Base-by-base conservation (phyloP, 306 rosid species). In the Rosa rugosa region DNA sequence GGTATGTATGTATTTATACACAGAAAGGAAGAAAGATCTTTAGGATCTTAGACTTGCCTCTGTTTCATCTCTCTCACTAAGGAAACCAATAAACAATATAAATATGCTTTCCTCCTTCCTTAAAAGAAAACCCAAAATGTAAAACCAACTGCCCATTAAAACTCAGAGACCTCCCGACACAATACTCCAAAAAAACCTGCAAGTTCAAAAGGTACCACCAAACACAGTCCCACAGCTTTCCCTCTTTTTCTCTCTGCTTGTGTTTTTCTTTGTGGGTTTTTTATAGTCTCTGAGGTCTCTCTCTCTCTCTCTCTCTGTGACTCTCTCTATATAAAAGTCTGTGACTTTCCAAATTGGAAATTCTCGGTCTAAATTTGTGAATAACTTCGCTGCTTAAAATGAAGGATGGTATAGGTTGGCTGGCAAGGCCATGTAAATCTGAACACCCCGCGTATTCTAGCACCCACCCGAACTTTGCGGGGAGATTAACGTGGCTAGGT, bases 141-240 rank as follows among this genome's bases (percentile, higher is more conserved):
- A 5, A 78, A 63, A 44, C 42, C 34, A n/a, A 34, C 38, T 11
- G 72, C 63, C 50, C 56, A 16, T 18, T 57, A 41, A 76, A 66
- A 76, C 75, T 84, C 66, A 76, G 84, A 85, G 69, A 54, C 79
- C 79, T 74, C 85, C 90, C 94, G 93, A 91, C 98, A 91, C 94
- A 90, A 91, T 85, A 88, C 94, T 91, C 96, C 97, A 91, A 93
- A 91, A 91, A 80, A 91, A 88, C 91, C 97, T 88, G 97, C 87
- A 91, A 88, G 78, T 85, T 76, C 75, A 77, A 87, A 83, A 82
- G 84, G 92, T 77, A 80, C 77, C 76, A 82, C 45, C 81, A 13
- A 70, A 71, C 79, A 46, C 69, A 16, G 25, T 66, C 76, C 65
- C 81, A 42, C 85, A 4, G 57, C 63, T 44, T 36, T 64, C 79